Base-by-base conservation (phyloP, 768 basidiomycete genomes). In the Leccinum pellstonianum region DNA sequence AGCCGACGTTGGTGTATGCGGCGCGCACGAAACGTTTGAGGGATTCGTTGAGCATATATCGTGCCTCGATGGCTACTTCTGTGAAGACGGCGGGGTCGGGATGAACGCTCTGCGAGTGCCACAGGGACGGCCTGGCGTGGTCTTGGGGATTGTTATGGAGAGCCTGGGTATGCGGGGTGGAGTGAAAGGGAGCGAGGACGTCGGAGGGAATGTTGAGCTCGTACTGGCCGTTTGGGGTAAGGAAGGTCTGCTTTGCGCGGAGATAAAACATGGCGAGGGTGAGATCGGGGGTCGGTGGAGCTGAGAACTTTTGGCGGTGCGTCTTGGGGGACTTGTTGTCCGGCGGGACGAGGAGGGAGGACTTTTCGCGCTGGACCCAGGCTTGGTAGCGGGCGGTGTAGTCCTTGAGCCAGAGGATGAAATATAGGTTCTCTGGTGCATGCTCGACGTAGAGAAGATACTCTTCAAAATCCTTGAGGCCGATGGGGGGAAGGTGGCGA, bases 401-500 rank as follows among this genome's bases (percentile, higher is more conserved):
- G 64, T 91, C 90, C 61, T 83, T 83, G 31, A 91, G 77, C 90
- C 90, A 92, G 53, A 92, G 83, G n/a, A 83, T 81, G 68, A 92
- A 92, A 67, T 92, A 92, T 81, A 93, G 79, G 68, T 91, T 92
- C 71, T 92, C 90, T 23, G 88, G 84, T 51, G 80, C 80, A 57
- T 80, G 81, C 64, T 93, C 91, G 56, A 89, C 88, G 72, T 90
- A 91, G 47, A 93, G 77, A 56, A 92, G 76, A 81, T 90, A 93
- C 73, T 93, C 91, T 76, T 87, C 86, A 56, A 88, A 82, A 72
- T 89, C 87, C 70, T 89, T 89, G 62, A 89, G 76, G 41, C 86
- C 89, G 11, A 93, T 81, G 7, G 91, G 91, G 0, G 91, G 91
- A 0, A 93, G 80, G 70, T 93, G 90, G 58, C 85, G 86, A 62